phyloP scores from a whole-genome alignment of 768 basidiomycete species.

The Lactarius indigo region DNA sequence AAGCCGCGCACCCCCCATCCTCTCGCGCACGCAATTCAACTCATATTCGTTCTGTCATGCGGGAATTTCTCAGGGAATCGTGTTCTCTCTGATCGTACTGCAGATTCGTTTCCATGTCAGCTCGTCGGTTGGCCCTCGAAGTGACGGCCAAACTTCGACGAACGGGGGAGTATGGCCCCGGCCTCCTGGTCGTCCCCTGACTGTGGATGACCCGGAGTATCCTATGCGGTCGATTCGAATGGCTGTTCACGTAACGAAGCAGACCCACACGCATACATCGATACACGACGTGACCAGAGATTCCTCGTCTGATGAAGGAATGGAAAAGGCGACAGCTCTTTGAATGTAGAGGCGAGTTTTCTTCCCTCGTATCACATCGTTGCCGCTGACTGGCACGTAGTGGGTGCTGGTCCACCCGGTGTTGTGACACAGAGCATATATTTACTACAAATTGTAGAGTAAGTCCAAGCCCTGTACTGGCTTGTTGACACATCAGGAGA shows the following conservation, averaged over 20 bases:
- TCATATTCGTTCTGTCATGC: not conserved
- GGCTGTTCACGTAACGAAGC: not conserved
- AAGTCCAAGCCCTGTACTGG: not conserved
- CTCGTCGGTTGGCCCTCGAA: not conserved
- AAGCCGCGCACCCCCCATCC: conserved; percentile 26
- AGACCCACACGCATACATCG: not conserved
- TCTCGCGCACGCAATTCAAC: not conserved
- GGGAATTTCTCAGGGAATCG: not conserved
- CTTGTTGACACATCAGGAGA: not conserved
- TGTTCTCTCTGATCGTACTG: conserved; percentile 5
- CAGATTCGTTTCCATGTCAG: conserved; percentile 2
- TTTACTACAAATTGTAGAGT: not conserved
- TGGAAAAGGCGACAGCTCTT: not conserved
- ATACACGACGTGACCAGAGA: not conserved
- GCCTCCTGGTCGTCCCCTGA: not conserved
- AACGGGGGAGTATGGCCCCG: not conserved
- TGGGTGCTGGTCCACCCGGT: not conserved
- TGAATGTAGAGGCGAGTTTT: not conserved
- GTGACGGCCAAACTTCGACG: not conserved
- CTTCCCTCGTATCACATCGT: not conserved
- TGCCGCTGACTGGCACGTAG: not conserved
- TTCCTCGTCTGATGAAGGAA: not conserved
- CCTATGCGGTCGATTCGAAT: conserved; percentile 1
- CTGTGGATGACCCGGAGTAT: not conserved
- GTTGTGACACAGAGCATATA: not conserved